These are phyloP conservation scores for Aspergillus avenaceus DNA, from an alignment of 495 filamentous ascomycete genomes.

Conservation along the genomic window DNA sequence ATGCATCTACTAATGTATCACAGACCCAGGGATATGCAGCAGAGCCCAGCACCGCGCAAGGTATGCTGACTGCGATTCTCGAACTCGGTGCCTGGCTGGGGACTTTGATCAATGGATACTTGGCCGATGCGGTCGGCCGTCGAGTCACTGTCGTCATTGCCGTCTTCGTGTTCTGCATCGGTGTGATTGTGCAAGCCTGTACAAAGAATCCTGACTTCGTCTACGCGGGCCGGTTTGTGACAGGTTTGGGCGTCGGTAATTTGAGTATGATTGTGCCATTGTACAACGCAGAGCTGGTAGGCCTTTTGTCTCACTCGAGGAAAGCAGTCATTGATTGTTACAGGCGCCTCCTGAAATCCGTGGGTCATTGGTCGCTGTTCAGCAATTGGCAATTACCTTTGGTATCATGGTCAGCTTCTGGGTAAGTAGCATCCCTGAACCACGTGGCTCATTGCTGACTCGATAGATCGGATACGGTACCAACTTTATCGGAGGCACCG, in stretches of 20 bases:
- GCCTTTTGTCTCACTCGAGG: slow-evolving; percentile 1
- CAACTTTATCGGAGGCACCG: slow-evolving; percentile 44
- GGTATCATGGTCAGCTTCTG: slow-evolving; percentile 66
- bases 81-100: slow-evolving; percentile 83
- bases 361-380: slow-evolving; percentile 65
- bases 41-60: slow-evolving; percentile 58
- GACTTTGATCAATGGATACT: slow-evolving; percentile 66
- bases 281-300: slow-evolving; percentile 56
- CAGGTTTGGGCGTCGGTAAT: slow-evolving; percentile 43
- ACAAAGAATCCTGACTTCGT: slow-evolving; percentile 55
- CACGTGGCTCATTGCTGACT: slow-evolving; percentile 19
- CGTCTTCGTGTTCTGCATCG: slow-evolving; percentile 65
- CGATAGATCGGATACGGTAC: slow-evolving; percentile 40
- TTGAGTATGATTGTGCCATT: slow-evolving; percentile 56
- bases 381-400: slow-evolving; percentile 62
- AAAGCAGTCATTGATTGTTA: slow-evolving; percentile 58
- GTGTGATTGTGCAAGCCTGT: slow-evolving; percentile 70
- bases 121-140: slow-evolving; percentile 69
- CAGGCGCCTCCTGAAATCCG: slow-evolving; percentile 63
- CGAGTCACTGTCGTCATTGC: slow-evolving; percentile 70
- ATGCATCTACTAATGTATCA: no score
- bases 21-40: no score
- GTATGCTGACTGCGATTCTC: slow-evolving; percentile 71
- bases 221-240: slow-evolving; percentile 74
- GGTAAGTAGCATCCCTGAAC: slow-evolving; percentile 37